Percentiles rank a stretch among this genome's conserved stretches.
Evolutionary conservation across 768 basidiomycete genomes (phyloP).

Genomic region (Pleurotus giganteus): DNA sequence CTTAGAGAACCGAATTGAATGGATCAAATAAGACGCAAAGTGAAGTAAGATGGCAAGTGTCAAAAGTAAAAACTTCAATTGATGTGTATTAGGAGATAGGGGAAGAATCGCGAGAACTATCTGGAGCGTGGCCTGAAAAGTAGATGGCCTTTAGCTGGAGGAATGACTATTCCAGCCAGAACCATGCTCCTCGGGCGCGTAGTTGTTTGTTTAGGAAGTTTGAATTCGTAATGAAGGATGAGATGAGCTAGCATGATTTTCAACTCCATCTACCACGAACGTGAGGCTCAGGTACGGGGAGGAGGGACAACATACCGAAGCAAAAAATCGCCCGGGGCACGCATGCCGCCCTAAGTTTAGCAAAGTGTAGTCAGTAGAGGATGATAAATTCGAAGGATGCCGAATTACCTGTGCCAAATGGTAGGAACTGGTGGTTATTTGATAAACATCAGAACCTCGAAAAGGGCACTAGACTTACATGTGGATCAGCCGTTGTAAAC

Average conservation of each 20-base stretch:
- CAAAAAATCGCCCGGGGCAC: background rate
- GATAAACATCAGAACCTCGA: background rate
- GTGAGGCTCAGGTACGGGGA: background rate
- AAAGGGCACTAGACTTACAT: background rate
- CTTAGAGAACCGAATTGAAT: background rate
- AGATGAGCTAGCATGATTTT: slow-evolving; percentile 36
- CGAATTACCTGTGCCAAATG: slow-evolving; percentile 5
- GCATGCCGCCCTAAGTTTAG: background rate
- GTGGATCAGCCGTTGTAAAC: slow-evolving; percentile 5
- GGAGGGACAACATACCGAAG: background rate
- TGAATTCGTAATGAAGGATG: slow-evolving; percentile 31
- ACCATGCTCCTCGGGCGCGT: slow-evolving; percentile 26
- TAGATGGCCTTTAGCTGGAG: slow-evolving; percentile 29
- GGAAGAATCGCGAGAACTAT: too few species aligned
- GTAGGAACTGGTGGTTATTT: background rate
- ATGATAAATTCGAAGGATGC: too few species aligned
- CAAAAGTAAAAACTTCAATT: too few species aligned
- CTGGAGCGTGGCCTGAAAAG: slow-evolving; percentile 23
- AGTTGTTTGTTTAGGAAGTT: slow-evolving; percentile 20
- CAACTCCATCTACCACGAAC: slow-evolving; percentile 27
- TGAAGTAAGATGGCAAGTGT: too few species aligned
- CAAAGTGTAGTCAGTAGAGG: too few species aligned
- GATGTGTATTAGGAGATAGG: too few species aligned
- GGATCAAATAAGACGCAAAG: background rate
- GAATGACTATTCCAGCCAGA: slow-evolving; percentile 34